Conservation (phyloP, 2,329 filamentous ascomycete species). For the Xylaria sp. region DNA sequence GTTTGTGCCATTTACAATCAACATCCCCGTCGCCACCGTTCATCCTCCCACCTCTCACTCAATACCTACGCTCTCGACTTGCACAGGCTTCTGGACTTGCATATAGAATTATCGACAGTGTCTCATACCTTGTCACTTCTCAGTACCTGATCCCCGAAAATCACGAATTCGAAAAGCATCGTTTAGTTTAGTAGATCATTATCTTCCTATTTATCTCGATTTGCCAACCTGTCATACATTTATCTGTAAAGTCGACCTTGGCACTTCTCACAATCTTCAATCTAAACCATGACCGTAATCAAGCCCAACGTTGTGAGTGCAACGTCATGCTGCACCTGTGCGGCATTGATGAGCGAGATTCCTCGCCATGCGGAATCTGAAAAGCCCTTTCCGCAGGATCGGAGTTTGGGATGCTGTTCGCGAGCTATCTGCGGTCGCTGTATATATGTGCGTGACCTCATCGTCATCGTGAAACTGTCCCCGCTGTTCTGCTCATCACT, state of each 20-base stretch:
- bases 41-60: background rate
- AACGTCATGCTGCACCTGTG: slow-evolving; percentile 77
- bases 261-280: background rate
- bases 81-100: background rate
- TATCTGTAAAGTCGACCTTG: background rate
- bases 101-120: background rate
- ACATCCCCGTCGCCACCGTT: background rate
- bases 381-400: slow-evolving; percentile 69
- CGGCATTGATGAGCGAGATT: slow-evolving; percentile 67
- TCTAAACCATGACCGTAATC: slow-evolving; percentile 40
- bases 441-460: slow-evolving; percentile 63
- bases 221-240: background rate
- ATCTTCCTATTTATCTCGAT: background rate
- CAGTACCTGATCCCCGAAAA: background rate
- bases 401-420: slow-evolving; percentile 74
- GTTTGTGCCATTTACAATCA: background rate
- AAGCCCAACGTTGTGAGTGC: slow-evolving; percentile 33
- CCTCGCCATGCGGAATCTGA: slow-evolving; percentile 66
- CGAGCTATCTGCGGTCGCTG: slow-evolving; percentile 78
- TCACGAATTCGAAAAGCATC: background rate
- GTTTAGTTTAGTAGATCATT: slow-evolving; percentile 1
- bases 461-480: slow-evolving; percentile 4
- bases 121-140: too few species aligned
- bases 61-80: background rate
- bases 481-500: background rate